Evolutionary conservation across 495 filamentous ascomycete genomes (phyloP).

Genomic region (Lasiosphaeria hispida): DNA sequence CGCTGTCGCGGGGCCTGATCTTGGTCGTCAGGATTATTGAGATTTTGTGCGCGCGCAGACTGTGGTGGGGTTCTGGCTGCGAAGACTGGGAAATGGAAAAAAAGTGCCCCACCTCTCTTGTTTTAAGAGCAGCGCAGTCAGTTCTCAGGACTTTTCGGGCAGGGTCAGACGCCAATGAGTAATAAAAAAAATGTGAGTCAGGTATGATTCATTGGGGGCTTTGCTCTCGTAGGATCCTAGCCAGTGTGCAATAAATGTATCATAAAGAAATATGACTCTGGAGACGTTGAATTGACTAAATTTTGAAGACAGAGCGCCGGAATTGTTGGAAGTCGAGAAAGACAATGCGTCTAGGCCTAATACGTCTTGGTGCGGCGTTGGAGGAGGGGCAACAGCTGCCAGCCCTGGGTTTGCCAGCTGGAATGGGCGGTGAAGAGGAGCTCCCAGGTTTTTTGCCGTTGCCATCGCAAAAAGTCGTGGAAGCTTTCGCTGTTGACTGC

Average conservation of each 20-base stretch:
- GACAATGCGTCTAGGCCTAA: too few relatives aligned
- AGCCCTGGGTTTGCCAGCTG: constrained; percentile 14
- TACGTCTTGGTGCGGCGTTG: background rate
- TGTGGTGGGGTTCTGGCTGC: constrained; percentile 33
- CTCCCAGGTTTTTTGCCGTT: constrained; percentile 28
- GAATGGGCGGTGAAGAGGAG: constrained; percentile 23
- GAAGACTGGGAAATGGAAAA: constrained; percentile 20
- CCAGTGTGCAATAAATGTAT: too few relatives aligned
- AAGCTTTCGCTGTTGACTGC: constrained; percentile 19
- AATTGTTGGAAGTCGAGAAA: too few relatives aligned
- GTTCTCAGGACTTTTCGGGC: too few relatives aligned
- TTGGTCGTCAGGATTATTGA: constrained; percentile 28
- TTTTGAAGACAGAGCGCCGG: too few relatives aligned
- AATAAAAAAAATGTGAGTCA: too few relatives aligned
- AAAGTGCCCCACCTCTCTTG: constrained; percentile 30
- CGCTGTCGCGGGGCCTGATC: constrained; percentile 24
- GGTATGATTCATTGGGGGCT: too few relatives aligned
- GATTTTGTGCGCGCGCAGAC: constrained; percentile 36
- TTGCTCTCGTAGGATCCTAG: too few relatives aligned
- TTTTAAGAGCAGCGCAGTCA: background rate
- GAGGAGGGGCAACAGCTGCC: constrained; percentile 15
- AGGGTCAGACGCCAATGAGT: too few relatives aligned
- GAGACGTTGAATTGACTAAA: too few relatives aligned
- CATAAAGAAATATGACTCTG: too few relatives aligned
- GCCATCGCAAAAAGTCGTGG: constrained; percentile 31